Conservation (phyloP, 441 rosid species). For the Gossypium trilobum region DNA sequence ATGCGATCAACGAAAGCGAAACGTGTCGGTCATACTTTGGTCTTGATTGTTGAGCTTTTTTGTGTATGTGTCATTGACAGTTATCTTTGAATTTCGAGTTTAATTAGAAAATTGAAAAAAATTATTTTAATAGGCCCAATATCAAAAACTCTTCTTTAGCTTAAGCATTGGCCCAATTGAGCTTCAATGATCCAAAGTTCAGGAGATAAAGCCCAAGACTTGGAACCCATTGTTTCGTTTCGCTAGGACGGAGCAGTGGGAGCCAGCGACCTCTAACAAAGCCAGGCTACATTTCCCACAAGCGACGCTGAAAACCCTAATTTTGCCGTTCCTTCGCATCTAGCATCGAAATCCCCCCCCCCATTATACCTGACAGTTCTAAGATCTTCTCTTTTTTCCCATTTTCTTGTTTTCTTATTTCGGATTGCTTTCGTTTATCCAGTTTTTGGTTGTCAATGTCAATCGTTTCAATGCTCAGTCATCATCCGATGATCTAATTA, state of each 20-base stretch:
- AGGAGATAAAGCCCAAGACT: neutral
- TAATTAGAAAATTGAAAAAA: neutral
- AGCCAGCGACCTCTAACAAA: neutral
- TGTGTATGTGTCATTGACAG: neutral
- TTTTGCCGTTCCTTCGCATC: neutral
- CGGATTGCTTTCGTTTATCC: neutral
- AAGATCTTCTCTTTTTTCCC: too few species aligned
- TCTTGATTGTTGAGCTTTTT: neutral
- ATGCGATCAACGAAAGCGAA: neutral
- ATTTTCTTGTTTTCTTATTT: neutral
- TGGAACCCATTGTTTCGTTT: neutral
- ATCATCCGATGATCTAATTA: neutral
- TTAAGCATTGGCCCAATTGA: neutral
- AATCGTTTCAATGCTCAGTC: neutral
- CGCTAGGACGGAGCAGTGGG: neutral
- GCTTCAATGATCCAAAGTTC: neutral
- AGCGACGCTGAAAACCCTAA: constrained; percentile 8
- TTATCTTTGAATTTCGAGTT: neutral
- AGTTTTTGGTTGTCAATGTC: neutral
- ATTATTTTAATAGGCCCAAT: neutral
- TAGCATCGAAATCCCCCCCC: neutral
- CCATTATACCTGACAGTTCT: neutral
- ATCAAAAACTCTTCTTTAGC: neutral
- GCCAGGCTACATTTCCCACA: neutral
- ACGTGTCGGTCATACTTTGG: neutral